Base-by-base conservation (phyloP, 2,329 filamentous ascomycete species). In the Penicillium sp. region DNA sequence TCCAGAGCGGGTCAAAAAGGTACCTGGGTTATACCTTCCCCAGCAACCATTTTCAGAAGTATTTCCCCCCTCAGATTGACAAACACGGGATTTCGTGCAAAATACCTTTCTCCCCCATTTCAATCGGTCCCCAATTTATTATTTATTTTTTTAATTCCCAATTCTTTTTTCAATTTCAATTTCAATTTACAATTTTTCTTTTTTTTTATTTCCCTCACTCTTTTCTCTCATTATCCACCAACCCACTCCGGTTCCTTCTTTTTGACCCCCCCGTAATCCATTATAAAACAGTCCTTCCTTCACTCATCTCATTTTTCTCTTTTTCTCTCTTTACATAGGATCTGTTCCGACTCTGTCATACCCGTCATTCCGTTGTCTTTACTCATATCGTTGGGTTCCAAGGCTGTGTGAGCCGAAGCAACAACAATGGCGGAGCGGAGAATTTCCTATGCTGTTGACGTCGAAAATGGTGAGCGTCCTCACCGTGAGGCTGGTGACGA, bases 381-480 rank as follows among this genome's bases (percentile, higher is more conserved):
- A 60, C 64, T 68, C 65, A 64, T 61, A 64, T 64, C 55, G 60
- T 66, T 67, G 60, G 63, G 64, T 64, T 58, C 60, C 53, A 54
- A 64, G 59, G 67, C 64, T 65, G 63, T 63, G 61, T 66, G 62
- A 69, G 67, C 67, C 65, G 59, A 59, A 66, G 63, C 59, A 62
- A 52, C 55, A 69, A 69, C 64, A 67, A 70, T 70, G 68, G 66
- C 68, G 64, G 68, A 70, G 65, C 67, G 67, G 67, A 69, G 67
- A 62, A 69, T 69, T 61, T 69, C 67, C 67, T 70, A 70, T 66
- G 67, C 67, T 66, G 64, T 66, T 57, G 67, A 70, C 57, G 67
- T 70, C 51, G 68, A 70, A 59, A 70, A 70, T 59, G 68, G 68
- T 57, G 67, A 70, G 50, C 63, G 63, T 59, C 62, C 63, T 37